These are phyloP conservation scores for Luffa acutangula DNA, from an alignment of 306 rosid genomes.

Conservation along the genomic window DNA sequence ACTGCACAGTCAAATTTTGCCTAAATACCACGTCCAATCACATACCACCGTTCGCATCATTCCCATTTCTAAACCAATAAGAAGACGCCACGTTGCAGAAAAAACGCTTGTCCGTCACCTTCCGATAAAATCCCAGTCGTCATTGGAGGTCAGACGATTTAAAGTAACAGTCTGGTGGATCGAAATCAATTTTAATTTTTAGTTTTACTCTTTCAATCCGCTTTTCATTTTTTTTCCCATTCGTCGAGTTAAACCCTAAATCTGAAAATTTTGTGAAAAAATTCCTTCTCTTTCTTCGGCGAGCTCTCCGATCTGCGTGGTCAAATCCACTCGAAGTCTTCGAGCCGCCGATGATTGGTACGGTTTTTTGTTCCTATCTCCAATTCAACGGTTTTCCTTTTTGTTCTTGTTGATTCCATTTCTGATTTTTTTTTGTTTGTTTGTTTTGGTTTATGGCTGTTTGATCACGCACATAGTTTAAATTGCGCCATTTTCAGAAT, in stretches of 20 bases:
- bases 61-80: not conserved
- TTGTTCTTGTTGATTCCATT: not conserved
- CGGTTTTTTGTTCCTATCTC: not conserved
- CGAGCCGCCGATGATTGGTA: slow-evolving; percentile 28
- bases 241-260: slow-evolving; percentile 54
- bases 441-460: not conserved
- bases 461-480: not conserved
- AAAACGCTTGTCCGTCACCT: not conserved
- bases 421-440: not conserved
- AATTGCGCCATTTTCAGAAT: not conserved
- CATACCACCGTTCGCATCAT: not conserved
- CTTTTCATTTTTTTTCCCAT: not conserved
- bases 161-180: not conserved
- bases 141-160: slow-evolving; percentile 2
- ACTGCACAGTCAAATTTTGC: not conserved
- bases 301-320: slow-evolving; percentile 47
- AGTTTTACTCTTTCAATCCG: not conserved
- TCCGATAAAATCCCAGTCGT: not conserved
- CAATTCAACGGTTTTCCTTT: not conserved
- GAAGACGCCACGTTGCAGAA: not conserved
- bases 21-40: not conserved
- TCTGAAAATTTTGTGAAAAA: slow-evolving; percentile 21
- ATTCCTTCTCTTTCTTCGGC: slow-evolving; percentile 13
- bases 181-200: not conserved
- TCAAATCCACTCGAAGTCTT: slow-evolving; percentile 10